phyloP scores from a whole-genome alignment of 2,329 filamentous ascomycete genomes.

The Pseudogymnoascus sp. region DNA sequence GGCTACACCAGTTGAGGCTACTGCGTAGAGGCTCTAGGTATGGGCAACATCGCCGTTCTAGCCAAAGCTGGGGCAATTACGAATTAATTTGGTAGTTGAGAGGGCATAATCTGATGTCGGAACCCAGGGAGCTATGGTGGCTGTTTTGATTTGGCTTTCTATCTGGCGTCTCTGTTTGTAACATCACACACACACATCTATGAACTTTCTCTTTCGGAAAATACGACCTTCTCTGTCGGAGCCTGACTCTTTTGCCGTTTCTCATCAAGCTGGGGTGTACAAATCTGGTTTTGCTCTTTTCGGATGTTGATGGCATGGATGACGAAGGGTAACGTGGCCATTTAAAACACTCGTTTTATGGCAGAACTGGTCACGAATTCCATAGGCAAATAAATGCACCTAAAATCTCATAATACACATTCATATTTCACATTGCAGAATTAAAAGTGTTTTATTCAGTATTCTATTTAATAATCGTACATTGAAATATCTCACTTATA shows the following conservation, averaged over 20 bases:
- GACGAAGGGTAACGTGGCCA: background rate
- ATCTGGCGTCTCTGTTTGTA: constrained; percentile 11
- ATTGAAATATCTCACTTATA: background rate
- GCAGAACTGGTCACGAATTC: background rate
- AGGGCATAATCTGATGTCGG: background rate
- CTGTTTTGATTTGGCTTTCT: constrained; percentile 11
- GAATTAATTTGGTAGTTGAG: constrained; percentile 10
- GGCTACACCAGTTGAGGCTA: constrained; percentile 5
- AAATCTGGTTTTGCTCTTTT: constrained; percentile 7
- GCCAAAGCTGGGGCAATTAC: constrained; percentile 11
- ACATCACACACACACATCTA: constrained; percentile 9
- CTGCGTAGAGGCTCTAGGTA: background rate
- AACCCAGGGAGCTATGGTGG: constrained; percentile 6
- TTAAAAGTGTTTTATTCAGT: background rate
- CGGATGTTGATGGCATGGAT: constrained; percentile 3
- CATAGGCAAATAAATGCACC: constrained; percentile 10
- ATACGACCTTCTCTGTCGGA: constrained; percentile 6
- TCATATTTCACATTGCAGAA: background rate
- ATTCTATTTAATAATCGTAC: background rate
- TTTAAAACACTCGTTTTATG: constrained; percentile 3
- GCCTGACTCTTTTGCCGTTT: constrained; percentile 3
- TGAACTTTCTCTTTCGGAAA: constrained; percentile 1
- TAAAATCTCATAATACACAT: constrained; percentile 7
- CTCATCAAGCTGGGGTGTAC: constrained; percentile 4
- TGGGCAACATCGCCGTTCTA: background rate